Conservation (phyloP, 768 basidiomycete genomes). For the Leccinum arenicola region DNA sequence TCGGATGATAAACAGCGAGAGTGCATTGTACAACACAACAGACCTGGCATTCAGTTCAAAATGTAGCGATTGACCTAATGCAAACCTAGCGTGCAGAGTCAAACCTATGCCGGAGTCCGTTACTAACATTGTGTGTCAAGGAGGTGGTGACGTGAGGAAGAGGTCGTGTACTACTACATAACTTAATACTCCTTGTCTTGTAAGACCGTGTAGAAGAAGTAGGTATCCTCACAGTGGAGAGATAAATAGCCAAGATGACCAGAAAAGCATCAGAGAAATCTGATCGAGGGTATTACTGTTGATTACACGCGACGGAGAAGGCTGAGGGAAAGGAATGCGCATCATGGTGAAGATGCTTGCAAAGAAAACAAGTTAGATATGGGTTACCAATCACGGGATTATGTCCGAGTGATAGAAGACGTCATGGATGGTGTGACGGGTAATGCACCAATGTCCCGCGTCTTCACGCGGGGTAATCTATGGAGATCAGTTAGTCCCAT, state of each 20-base stretch:
- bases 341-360: background rate
- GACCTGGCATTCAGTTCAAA: background rate
- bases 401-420: conserved; percentile 15
- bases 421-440: conserved; percentile 11
- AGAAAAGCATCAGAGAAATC: background rate
- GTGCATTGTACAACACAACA: background rate
- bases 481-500: conserved; percentile 5
- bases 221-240: background rate
- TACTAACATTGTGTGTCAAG: background rate
- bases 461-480: conserved; percentile 17
- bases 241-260: background rate
- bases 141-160: background rate
- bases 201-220: background rate
- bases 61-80: background rate
- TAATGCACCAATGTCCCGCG: conserved; percentile 8
- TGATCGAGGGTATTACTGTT: background rate
- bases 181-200: background rate
- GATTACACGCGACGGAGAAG: background rate
- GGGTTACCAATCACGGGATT: conserved; percentile 1
- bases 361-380: background rate
- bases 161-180: background rate
- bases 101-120: background rate
- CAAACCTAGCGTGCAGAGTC: background rate
- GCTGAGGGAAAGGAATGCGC: too few relatives aligned
- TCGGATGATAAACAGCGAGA: background rate